Conservation (phyloP, 164 flowering plant species). For the Cinnamomum micranthum region DNA sequence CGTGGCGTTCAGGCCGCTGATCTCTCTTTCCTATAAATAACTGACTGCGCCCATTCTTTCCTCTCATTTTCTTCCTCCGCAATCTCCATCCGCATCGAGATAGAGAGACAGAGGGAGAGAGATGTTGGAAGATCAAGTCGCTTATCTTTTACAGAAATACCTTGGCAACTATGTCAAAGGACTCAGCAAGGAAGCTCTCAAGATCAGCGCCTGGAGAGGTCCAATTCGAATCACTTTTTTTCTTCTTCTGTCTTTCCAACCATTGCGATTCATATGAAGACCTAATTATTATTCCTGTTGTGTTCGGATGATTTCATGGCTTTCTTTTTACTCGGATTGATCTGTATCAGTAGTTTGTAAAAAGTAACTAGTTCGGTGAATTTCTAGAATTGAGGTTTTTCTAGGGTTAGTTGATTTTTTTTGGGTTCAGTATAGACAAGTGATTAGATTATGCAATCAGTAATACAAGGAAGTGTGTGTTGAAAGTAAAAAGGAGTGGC, state of each 20-base stretch:
- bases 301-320: no score
- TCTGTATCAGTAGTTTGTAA: neutral
- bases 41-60: neutral
- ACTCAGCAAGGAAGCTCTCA: slow-evolving; percentile 90
- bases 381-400: neutral
- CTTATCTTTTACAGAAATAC: slow-evolving; percentile 78
- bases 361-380: neutral
- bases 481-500: no score
- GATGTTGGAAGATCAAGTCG: slow-evolving; percentile 99
- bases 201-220: slow-evolving; percentile 99
- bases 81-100: neutral
- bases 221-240: neutral
- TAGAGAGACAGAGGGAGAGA: slow-evolving; percentile 1
- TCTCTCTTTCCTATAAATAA: no score
- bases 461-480: no score
- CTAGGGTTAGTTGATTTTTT: neutral
- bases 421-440: no score
- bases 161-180: slow-evolving; percentile 88
- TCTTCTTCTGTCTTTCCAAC: neutral
- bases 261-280: no score
- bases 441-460: no score
- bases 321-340: no score
- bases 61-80: neutral
- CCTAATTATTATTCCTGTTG: no score
- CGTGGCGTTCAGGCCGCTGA: no score